phyloP scores from a whole-genome alignment of 345 rosid genomes.

The Nephelium lappaceum region DNA sequence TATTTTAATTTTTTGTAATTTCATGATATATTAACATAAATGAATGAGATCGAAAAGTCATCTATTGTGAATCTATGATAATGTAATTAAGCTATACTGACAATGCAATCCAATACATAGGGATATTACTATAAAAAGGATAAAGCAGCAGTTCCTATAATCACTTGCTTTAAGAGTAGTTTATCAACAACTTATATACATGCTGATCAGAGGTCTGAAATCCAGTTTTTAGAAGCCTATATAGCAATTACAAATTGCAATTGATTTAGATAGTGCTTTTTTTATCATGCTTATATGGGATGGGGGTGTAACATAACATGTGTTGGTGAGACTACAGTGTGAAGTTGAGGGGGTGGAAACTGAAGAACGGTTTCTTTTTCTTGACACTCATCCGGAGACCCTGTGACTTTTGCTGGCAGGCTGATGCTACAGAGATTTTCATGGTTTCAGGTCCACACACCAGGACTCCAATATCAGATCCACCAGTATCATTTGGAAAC shows the following conservation, averaged over 20 bases:
- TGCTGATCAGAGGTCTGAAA: background rate
- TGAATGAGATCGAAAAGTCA: too few species aligned
- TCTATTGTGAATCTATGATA: too few species aligned
- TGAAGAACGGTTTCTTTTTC: conserved; percentile 40
- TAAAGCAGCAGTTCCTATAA: background rate
- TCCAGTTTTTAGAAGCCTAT: background rate
- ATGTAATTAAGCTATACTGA: too few species aligned
- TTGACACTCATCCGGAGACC: conserved; percentile 26
- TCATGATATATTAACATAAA: too few species aligned
- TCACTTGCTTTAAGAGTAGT: background rate
- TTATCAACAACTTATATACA: background rate
- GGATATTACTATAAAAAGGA: background rate
- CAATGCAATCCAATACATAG: background rate
- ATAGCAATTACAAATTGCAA: background rate
- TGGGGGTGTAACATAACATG: background rate
- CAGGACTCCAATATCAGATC: conserved; percentile 58
- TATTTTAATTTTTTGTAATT: too few species aligned
- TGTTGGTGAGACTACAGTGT: conserved; percentile 31
- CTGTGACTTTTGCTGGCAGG: conserved; percentile 40
- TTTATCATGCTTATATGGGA: too few species aligned
- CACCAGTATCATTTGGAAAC: conserved; percentile 49
- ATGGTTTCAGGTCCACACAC: conserved; percentile 85
- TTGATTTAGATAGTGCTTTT: background rate
- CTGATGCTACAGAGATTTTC: conserved; percentile 65
- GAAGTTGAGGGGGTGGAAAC: conserved; percentile 66